Conservation (phyloP, 768 basidiomycete species). For the Hemileccinum rubropunctum region DNA sequence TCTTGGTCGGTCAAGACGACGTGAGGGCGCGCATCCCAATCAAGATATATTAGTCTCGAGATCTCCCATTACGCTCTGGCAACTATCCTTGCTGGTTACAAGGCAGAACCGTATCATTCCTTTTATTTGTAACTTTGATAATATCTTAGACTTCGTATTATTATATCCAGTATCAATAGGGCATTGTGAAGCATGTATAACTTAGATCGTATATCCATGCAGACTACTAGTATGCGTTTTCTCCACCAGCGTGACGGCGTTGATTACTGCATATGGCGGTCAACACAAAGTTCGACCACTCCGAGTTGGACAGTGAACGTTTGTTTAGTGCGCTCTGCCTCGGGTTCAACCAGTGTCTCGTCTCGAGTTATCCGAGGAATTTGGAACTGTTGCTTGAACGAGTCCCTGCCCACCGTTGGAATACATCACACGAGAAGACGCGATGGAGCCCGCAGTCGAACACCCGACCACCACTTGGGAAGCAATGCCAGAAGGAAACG, state of each 20-base stretch:
- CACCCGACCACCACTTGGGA: slow-evolving; percentile 88
- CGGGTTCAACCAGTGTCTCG: too few species aligned
- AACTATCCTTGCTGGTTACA: too few species aligned
- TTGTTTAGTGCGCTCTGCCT: too few species aligned
- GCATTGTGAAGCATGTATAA: slow-evolving; percentile 8
- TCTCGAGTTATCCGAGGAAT: too few species aligned
- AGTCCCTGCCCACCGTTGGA: too few species aligned
- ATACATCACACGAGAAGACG: neutral
- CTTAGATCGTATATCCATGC: neutral
- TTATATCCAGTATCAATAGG: too few species aligned
- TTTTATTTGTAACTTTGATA: too few species aligned
- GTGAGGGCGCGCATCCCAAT: slow-evolving; percentile 62
- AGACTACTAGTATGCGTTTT: neutral
- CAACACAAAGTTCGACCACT: neutral
- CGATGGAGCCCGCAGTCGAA: slow-evolving; percentile 44
- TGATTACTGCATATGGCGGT: neutral
- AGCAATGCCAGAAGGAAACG: slow-evolving; percentile 81
- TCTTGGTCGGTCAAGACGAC: slow-evolving; percentile 61
- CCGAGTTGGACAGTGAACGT: too few species aligned
- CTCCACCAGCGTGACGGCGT: too few species aligned
- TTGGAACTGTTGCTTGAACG: neutral
- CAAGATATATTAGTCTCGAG: slow-evolving; percentile 47
- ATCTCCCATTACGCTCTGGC: too few species aligned
- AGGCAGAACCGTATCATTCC: too few species aligned
- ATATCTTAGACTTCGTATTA: too few species aligned